These are phyloP conservation scores for Trypanosoma melophagium DNA, from an alignment of 208 protist genomes.

Conservation along the genomic window DNA sequence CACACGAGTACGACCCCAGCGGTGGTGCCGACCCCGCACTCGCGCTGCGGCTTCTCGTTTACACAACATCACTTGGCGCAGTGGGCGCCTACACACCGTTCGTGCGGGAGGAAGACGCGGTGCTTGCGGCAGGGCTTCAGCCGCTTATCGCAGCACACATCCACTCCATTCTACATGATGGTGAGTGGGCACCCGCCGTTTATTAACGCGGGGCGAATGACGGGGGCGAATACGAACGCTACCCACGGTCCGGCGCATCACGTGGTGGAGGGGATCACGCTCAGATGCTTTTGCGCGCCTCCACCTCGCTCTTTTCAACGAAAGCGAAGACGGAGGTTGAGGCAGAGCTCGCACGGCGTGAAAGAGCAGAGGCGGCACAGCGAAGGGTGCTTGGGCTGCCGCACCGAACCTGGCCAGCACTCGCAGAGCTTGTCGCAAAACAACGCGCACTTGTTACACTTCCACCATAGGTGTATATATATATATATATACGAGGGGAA, in stretches of 20 bases:
- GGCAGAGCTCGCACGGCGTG: constrained; percentile 40
- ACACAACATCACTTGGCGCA: constrained; percentile 66
- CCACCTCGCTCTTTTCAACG: constrained; percentile 45
- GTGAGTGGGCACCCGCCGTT: constrained; percentile 21
- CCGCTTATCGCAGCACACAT: constrained; percentile 51
- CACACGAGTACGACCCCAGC: constrained; percentile 49
- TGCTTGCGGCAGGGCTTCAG: constrained; percentile 64
- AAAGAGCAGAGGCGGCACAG: constrained; percentile 53
- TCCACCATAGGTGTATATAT: constrained; percentile 37
- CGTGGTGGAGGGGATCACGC: constrained; percentile 72
- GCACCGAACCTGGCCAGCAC: constrained; percentile 46
- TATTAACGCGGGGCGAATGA: constrained; percentile 20
- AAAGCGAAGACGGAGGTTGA: constrained; percentile 46
- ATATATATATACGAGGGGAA: not conserved
- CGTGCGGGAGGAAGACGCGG: constrained; percentile 68
- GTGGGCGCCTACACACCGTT: constrained; percentile 74
- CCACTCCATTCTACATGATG: constrained; percentile 29
- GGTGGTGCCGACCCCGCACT: constrained; percentile 42
- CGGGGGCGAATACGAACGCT: constrained; percentile 11
- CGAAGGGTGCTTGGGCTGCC: constrained; percentile 59
- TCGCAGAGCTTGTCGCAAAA: constrained; percentile 66
- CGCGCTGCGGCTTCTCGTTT: constrained; percentile 52
- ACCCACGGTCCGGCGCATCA: constrained; percentile 36
- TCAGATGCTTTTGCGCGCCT: constrained; percentile 38
- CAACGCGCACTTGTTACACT: constrained; percentile 68